A percentile compares a stretch with the other conserved stretches of the same genome.
These are phyloP conservation scores for Penicillium verhagenii DNA, from an alignment of 495 filamentous ascomycete species.

Conservation along the genomic window DNA sequence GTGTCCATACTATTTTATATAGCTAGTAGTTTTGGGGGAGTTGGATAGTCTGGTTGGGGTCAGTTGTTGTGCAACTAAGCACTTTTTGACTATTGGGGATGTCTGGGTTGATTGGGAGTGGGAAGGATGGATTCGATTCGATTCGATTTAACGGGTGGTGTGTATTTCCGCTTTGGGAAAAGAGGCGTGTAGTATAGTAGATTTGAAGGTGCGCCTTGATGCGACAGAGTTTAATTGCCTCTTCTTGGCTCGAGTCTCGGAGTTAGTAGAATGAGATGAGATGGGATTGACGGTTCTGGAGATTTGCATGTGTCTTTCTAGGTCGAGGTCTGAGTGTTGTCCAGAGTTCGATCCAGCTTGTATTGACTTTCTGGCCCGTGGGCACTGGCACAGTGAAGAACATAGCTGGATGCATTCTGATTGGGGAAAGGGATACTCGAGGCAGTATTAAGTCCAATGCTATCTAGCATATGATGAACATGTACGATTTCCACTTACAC, in stretches of 20 bases:
- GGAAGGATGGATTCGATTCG: no score
- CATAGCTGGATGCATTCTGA: background rate
- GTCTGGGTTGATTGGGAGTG: background rate
- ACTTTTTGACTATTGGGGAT: no score
- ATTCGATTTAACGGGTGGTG: no score
- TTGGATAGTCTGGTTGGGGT: no score
- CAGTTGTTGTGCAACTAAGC: no score
- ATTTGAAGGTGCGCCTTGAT: background rate
- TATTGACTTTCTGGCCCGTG: no score
- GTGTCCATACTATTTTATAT: no score
- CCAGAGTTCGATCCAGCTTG: background rate
- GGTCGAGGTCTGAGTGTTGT: background rate
- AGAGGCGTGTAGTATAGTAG: background rate
- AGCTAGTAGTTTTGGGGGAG: no score
- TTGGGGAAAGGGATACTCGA: background rate
- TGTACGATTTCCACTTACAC: no score
- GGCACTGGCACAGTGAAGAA: no score
- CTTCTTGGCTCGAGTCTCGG: background rate
- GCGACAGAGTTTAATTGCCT: background rate
- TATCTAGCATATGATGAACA: background rate
- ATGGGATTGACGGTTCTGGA: background rate
- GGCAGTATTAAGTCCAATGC: no score
- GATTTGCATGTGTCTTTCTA: background rate
- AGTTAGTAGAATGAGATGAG: no score
- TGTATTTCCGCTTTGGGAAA: background rate